Evolutionary conservation across 2,329 filamentous ascomycete genomes (phyloP).

Genomic region (Neonectria neomacrospora): DNA sequence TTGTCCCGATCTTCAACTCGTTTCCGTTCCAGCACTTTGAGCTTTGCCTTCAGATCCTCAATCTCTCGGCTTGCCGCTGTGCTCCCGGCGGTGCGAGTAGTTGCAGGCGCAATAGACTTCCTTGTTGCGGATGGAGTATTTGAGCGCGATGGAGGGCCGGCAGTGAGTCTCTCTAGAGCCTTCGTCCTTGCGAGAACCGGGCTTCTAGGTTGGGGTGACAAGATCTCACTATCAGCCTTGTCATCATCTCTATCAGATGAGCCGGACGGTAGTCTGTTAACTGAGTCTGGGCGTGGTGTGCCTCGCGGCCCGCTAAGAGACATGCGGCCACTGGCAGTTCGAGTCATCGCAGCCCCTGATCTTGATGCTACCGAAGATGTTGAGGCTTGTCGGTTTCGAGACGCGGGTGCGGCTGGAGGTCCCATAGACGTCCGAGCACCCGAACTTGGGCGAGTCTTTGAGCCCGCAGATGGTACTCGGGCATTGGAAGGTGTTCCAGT

Average conservation of each 20-base stretch:
- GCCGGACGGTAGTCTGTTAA: conserved; percentile 57
- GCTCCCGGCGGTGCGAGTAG: conserved; percentile 52
- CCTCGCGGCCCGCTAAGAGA: conserved; percentile 51
- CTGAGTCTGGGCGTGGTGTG: conserved; percentile 51
- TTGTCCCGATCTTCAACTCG: conserved; percentile 86
- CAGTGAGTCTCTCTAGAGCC: conserved; percentile 63
- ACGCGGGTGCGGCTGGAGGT: conserved; percentile 65
- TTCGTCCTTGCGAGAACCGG: conserved; percentile 62
- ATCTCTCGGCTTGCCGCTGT: conserved; percentile 73
- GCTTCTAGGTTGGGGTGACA: conserved; percentile 62
- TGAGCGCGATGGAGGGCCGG: conserved; percentile 46
- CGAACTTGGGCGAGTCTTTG: conserved; percentile 67
- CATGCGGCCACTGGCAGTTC: conserved; percentile 56
- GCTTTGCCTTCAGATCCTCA: conserved; percentile 88
- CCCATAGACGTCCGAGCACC: conserved; percentile 74
- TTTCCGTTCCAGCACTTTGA: conserved; percentile 89
- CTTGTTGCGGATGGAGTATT: conserved; percentile 48
- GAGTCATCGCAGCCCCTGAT: conserved; percentile 46
- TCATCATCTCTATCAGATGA: conserved; percentile 52
- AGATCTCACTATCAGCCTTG: conserved; percentile 63
- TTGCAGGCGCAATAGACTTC: conserved; percentile 45
- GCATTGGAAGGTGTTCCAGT: conserved; percentile 73
- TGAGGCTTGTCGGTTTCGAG: conserved; percentile 58
- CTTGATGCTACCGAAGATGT: conserved; percentile 54
- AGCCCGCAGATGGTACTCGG: conserved; percentile 55